Base-by-base conservation (phyloP, 345 rosid genomes). In the Heritiera fomes region DNA sequence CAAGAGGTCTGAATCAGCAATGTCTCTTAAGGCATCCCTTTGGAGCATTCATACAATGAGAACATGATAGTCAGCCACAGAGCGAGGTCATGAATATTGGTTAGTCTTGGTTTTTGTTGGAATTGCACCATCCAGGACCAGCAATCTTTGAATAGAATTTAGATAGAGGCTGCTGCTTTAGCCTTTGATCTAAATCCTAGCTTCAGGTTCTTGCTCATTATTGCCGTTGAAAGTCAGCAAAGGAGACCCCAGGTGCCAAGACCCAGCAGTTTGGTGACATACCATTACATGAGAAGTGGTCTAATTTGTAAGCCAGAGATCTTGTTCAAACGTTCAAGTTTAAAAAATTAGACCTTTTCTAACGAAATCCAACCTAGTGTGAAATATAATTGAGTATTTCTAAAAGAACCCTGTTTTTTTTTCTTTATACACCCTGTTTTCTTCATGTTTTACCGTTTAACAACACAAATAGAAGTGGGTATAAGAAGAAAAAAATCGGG, bases 201-300 rank as follows among this genome's bases (percentile, higher is more conserved):
- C 56, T 52, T 52, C 7, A 13, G 56, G 56, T 14, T 52, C 18
- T 77, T 76, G 43, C 80, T 52, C 80, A 77, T 63, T 62, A 50
- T 15, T 30, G 15, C 58, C 73, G 60, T 73, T 81, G 80, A 81
- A 77, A 77, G 80, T 73, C 78, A 73, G 43, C 6, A 5, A 41
- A 41, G 43, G 43, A 41, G 2, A 41, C 43, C 43, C 43, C 43
- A 34, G 43, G 6, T 41, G 4, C 6, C 6, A 41, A 41, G 43
- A 41, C 43, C 43, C 43, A 4, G 45, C 45, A 6, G 45, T 6
- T 43, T 6, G 45, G 8, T 43, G 8, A 6, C 45, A 43, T 43
- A 7, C 3, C 55, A 1, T 32, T 4, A 40, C 10, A 8, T 68
- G 45, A 47, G 59, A 77, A 38, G 56, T 32, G 18, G 65, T 58